Evolutionary conservation across 257 asterid species (phyloP), one percentile per base, ranked within the genome.

Genomic region (Scutellaria minor): DNA sequence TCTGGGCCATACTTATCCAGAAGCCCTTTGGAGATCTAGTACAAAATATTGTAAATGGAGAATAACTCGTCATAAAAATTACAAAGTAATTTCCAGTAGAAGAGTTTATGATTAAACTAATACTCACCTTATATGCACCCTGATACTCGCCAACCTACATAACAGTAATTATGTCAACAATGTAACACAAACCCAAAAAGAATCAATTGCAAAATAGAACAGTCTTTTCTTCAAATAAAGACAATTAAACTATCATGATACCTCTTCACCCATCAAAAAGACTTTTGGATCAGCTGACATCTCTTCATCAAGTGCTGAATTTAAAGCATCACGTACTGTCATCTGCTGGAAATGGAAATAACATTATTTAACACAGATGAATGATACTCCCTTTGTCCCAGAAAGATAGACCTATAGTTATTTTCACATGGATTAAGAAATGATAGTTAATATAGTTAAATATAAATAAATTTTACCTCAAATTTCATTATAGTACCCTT

Each of bases 301-400:
- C 85, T 94, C 99, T 79, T 94, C 99, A 78, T 94, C 96, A 51
- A 94, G 85, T 56, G 97, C 97, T 56, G 99, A 91, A 83, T 91
- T 94, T 69, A 94, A 77, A 64, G 97, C 99, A 70, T 91, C 97
- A 56, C 63, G 90, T 45, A 89, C 94, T 0, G 86, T 91, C 85
- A 91, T 91, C 96, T 91, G 77, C 68, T 71, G 45, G 53, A 57
- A n/a, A 69, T 14, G 4, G 58, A 27, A 74, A 42, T 10, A 75
- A 54, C 2, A n/a, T 45, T 68, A 42, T 52, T 45, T 45, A 50
- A 9, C 55, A 54, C 20, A 27, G 8, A 62, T 31, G 37, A 31
- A 31, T 4, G 37, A 31, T 31, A 31, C 5, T 31, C 37, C 5
- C 5, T 31, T 31, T 31, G 37, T 31, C 37, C 37, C 37, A 31